Percentiles rank a stretch among this genome's conserved stretches.
These are phyloP conservation scores for Microdochium paspali DNA, from an alignment of 2,329 filamentous ascomycete species.

Conservation along the genomic window DNA sequence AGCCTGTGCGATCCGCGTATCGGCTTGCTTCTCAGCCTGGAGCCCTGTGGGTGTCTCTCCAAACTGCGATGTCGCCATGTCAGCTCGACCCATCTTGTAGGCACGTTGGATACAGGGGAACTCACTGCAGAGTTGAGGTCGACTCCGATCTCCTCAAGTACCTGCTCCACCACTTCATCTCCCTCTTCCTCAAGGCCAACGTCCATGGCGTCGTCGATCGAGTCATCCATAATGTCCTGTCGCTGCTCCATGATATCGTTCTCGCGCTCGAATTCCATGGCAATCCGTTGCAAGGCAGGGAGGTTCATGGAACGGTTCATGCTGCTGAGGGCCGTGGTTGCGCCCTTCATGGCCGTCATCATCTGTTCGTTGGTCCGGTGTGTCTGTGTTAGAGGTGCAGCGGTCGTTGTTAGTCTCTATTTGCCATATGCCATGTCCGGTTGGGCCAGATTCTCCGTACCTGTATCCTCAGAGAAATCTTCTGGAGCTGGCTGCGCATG, in stretches of 20 bases:
- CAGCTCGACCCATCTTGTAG: conserved; percentile 15
- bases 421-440: too few relatives aligned
- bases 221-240: conserved; percentile 99
- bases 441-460: conserved; percentile 35
- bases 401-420: background rate
- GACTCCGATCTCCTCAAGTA: conserved; percentile 92
- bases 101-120: conserved; percentile 8
- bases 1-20: conserved; percentile 77
- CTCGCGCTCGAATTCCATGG: conserved; percentile 98
- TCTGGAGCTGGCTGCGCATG: conserved; percentile 95
- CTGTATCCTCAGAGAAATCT: conserved; percentile 90
- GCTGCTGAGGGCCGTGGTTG: conserved; percentile 81
- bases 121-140: conserved; percentile 83
- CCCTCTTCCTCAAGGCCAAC: conserved; percentile 86
- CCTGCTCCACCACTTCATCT: conserved; percentile 93
- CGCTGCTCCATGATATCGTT: conserved; percentile 99
- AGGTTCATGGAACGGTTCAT: conserved; percentile 99
- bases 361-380: conserved; percentile 98
- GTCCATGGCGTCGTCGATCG: conserved; percentile 93
- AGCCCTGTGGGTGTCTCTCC: conserved; percentile 84
- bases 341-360: conserved; percentile 99
- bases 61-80: conserved; percentile 45
- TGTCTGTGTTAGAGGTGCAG: conserved; percentile 48
- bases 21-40: conserved; percentile 61
- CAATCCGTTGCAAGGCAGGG: conserved; percentile 87